These are phyloP conservation scores for Aspergillus arachidicola DNA, from an alignment of 2,329 filamentous ascomycete species.

Conservation along the genomic window DNA sequence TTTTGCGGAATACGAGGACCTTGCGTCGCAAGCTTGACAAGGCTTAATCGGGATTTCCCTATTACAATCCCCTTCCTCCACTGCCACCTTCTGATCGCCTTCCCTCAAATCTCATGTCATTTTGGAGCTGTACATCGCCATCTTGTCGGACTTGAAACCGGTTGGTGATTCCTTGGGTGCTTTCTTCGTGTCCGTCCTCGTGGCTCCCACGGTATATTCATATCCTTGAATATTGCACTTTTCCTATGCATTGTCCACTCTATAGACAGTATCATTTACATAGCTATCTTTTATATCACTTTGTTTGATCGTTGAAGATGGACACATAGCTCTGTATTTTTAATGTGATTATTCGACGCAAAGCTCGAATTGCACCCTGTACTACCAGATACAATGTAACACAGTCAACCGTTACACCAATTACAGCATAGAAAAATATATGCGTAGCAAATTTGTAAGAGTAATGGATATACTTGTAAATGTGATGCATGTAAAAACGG, in stretches of 20 bases:
- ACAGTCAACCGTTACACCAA: background rate
- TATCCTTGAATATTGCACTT: constrained; percentile 8
- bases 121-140: background rate
- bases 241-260: constrained; percentile 7
- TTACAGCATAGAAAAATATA: background rate
- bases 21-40: constrained; percentile 81
- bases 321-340: constrained; percentile 4
- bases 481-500: background rate
- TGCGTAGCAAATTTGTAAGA: background rate
- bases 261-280: constrained; percentile 21
- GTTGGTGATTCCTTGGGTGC: background rate
- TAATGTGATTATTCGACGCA: background rate
- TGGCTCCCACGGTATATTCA: constrained; percentile 6
- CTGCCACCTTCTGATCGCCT: background rate
- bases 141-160: background rate
- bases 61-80: constrained; percentile 15
- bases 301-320: background rate
- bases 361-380: background rate
- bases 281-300: background rate
- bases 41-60: constrained; percentile 37
- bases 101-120: background rate
- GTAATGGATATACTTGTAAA: background rate
- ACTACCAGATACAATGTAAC: background rate
- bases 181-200: background rate
- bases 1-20: constrained; percentile 89